Evolutionary conservation across 1,284 basidiomycete species (phyloP), one percentile per base, ranked within the genome.

Genomic region (Rhizoctonia solani): DNA sequence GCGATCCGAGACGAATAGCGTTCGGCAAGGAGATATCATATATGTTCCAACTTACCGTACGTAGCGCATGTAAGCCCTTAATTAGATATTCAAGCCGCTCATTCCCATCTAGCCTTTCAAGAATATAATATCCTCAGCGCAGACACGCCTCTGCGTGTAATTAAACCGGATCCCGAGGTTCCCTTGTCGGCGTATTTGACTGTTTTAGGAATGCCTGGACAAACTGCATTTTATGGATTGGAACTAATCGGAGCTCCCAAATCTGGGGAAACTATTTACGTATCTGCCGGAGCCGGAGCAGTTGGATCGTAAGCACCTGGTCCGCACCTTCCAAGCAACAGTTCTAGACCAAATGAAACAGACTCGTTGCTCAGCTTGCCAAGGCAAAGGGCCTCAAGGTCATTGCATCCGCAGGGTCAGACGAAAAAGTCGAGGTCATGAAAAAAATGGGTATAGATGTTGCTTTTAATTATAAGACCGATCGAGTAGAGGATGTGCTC

Each of bases 261-360:
- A 72, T 73, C 83, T 74, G 84, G 85, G 3, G 85, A 87, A 30
- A 81, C 78, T 0, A 80, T 83, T 21, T 83, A 85, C 61, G 79
- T 87, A 19, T 80, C 80, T 3, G 81, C 83, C 2, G 85, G 82
- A 2, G 84, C 83, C 13, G 82, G 82, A 6, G 77, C 79, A 0
- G 84, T 79, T 70, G 77, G 73, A 72, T 78, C 73, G 82, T 81
- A 63, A 71, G 80, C 77, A 13, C 19, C n/a, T 47, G 39, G n/a
- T n/a, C 34, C 55, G 27, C 44, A n/a, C 39, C 23, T 4, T 37
- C 11, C 21, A 39, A 23, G 58, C 27, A 32, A 9, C 19, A 14
- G 25, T n/a, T 25, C 30, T 50, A 14, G n/a, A 16, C 13, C n/a
- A n/a, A n/a, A n/a, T n/a, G n/a, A n/a, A n/a, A 2, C 13, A 72